Evolutionary conservation across 164 flowering plant species (phyloP).

Genomic region (Cinnamomum chago): DNA sequence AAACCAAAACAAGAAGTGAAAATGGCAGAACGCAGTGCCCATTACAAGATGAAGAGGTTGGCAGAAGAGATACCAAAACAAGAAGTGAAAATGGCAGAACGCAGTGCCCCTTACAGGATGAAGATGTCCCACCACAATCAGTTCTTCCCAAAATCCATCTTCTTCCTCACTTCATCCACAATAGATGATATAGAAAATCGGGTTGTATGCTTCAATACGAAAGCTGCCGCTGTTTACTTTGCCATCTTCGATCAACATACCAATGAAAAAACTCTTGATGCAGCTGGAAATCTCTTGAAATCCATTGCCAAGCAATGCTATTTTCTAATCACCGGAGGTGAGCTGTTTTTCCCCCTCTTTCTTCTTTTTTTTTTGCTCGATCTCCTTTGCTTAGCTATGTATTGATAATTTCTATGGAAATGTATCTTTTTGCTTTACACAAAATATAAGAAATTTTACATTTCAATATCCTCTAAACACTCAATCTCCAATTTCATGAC

Average conservation of each 20-base stretch:
- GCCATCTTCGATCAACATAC: not conserved
- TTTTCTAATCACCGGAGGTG: not conserved
- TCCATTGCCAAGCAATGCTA: not conserved
- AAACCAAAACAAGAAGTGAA: not conserved
- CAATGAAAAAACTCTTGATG: not conserved
- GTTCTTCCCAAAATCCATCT: not conserved
- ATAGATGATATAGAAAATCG: not conserved
- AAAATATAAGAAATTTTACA: not conserved
- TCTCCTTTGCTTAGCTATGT: not conserved
- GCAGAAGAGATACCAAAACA: not conserved
- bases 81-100: not conserved
- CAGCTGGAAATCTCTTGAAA: not conserved
- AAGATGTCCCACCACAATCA: not conserved
- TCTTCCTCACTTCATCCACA: not conserved
- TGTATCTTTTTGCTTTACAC: not conserved
- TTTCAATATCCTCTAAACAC: no score
- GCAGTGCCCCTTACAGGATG: not conserved
- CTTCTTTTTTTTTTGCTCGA: no score
- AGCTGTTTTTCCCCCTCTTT: not conserved
- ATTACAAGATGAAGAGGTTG: no score
- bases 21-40: no score
- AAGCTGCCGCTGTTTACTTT: conserved; percentile 6
- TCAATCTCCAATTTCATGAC: no score
- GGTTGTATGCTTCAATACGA: not conserved
- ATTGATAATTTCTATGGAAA: not conserved